Conservation (phyloP, 2,329 filamentous ascomycete species). For the Sarocladium brachiariae region DNA sequence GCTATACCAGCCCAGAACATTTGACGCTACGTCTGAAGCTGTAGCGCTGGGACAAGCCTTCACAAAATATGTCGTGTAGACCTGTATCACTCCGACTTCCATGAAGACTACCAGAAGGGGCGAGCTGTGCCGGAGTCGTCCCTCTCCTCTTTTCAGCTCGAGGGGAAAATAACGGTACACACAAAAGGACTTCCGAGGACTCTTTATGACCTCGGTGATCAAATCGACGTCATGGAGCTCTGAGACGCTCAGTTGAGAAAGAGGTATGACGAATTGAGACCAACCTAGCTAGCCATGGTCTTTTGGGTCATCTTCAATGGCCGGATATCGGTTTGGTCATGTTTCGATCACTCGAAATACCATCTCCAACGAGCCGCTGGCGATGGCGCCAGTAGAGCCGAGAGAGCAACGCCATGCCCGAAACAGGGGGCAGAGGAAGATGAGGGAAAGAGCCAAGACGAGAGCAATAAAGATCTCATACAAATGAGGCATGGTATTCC, state of each 20-base stretch:
- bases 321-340: background rate
- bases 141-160: background rate
- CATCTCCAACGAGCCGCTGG: background rate
- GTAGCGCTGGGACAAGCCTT: no score
- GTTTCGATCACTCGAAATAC: background rate
- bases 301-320: background rate
- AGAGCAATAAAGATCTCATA: background rate
- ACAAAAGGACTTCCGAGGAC: background rate
- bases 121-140: background rate
- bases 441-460: background rate
- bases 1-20: no score
- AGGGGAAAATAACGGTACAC: background rate
- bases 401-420: background rate
- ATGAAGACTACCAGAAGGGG: background rate
- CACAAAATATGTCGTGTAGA: no score
- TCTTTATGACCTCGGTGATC: background rate
- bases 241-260: background rate
- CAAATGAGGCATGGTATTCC: background rate
- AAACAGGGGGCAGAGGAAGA: background rate
- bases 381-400: background rate
- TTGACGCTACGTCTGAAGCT: no score
- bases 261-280: background rate
- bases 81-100: background rate
- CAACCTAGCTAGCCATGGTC: background rate
- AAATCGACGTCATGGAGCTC: background rate